phyloP scores from a whole-genome alignment of 768 basidiomycete genomes.

The Sistotremastrum niveocremeum region DNA sequence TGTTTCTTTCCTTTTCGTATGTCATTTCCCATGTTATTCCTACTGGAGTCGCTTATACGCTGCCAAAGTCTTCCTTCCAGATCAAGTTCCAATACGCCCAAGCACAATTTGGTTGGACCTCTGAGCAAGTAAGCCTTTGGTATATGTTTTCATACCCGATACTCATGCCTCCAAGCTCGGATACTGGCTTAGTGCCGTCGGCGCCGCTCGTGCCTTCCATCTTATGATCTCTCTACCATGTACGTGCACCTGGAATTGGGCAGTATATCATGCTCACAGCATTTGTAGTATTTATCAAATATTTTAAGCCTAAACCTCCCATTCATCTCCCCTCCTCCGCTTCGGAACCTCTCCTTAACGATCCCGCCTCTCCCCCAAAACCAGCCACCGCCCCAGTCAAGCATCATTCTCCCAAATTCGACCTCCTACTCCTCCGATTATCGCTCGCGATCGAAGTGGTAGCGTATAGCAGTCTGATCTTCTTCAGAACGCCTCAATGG shows the following conservation, averaged over 20 bases:
- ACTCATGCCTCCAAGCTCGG: constrained; percentile 37
- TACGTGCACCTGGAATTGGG: constrained; percentile 18
- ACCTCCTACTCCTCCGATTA: constrained; percentile 51
- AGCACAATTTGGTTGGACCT: constrained; percentile 47
- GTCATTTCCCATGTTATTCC: constrained; percentile 10
- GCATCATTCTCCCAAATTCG: constrained; percentile 38
- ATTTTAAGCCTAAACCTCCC: constrained; percentile 29
- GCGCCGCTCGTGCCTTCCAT: constrained; percentile 38
- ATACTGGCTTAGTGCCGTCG: constrained; percentile 52
- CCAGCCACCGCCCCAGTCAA: constrained; percentile 5
- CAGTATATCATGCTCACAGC: too few relatives aligned
- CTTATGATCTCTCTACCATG: constrained; percentile 47
- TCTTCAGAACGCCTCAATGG: constrained; percentile 29
- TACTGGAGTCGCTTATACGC: not conserved
- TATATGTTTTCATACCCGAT: not conserved
- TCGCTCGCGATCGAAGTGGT: constrained; percentile 47
- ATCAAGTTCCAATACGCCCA: constrained; percentile 57
- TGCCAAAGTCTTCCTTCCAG: constrained; percentile 35
- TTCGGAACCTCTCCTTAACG: constrained; percentile 12
- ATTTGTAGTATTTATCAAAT: constrained; percentile 36
- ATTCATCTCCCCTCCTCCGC: constrained; percentile 15
- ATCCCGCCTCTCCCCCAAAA: not conserved
- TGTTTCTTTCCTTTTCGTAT: constrained; percentile 30
- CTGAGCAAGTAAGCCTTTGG: constrained; percentile 39
- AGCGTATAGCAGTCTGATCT: constrained; percentile 35